These are phyloP conservation scores for Debaryomyces fabryi DNA, from an alignment of 1,139 yeast genomes.

Conservation along the genomic window DNA sequence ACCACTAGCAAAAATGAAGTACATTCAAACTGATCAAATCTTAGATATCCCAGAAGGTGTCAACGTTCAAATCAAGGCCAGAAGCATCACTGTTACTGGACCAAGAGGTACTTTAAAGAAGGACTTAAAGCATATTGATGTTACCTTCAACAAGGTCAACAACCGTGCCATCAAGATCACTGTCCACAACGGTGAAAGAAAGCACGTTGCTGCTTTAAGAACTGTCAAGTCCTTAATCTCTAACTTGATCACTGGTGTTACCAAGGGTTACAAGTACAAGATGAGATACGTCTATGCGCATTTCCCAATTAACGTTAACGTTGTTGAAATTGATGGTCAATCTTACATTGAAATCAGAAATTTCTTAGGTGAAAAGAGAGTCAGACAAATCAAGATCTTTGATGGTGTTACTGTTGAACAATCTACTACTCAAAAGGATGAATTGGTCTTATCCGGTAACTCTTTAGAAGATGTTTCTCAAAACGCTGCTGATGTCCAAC, in stretches of 20 bases:
- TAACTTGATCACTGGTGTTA: conserved; percentile 97
- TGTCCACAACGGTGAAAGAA: conserved; percentile 99
- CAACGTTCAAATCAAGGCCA: conserved; percentile 87
- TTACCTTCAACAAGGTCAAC: conserved; percentile 80
- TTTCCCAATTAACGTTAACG: conserved; percentile 99
- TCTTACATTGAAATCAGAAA: conserved; percentile 94
- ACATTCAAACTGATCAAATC: conserved; percentile 91
- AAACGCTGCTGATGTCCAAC: conserved; percentile 98
- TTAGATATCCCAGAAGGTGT: conserved; percentile 96
- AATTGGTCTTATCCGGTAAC: conserved; percentile 90
- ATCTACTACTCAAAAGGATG: conserved; percentile 90
- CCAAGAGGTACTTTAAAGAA: conserved; percentile 97
- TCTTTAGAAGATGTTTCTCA: conserved; percentile 98
- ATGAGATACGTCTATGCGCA: conserved; percentile 99
- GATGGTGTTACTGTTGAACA: conserved; percentile 88
- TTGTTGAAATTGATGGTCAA: conserved; percentile 73
- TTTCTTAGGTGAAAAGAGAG: conserved; percentile 98
- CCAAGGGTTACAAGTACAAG: conserved; percentile 99
- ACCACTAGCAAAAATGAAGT: conserved; percentile 62
- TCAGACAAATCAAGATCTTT: conserved; percentile 79
- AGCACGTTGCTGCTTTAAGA: conserved; percentile 99
- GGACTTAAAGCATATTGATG: conserved; percentile 93
- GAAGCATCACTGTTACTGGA: conserved; percentile 88
- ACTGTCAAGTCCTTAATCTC: conserved; percentile 94
- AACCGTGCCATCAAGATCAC: conserved; percentile 79